Base-by-base conservation (phyloP, 176 grass and related monocot species). In the Rhynchospora tenuis region DNA sequence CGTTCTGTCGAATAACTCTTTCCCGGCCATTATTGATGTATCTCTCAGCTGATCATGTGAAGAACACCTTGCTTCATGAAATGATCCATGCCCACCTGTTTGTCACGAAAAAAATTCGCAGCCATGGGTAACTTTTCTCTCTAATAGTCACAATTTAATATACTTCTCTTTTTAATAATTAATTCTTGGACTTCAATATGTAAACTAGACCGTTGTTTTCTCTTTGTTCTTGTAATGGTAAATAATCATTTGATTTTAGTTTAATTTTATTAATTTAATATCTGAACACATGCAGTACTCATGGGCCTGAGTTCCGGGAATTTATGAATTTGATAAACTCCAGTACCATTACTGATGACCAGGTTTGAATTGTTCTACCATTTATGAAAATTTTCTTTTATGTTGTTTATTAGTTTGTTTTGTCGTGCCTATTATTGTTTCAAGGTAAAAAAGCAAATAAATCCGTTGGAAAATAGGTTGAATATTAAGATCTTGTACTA, bases 71-170 rank as follows among this genome's bases (percentile, higher is more conserved):
- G 83, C 82, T 94, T 78, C 94, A 94, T 94, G 80, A 91, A 65
- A 97, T 97, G 94, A 97, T 97, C 82, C 92, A 97, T 68, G 94
- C 94, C 68, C 88, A 91, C 85, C 50, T 97, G 63, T 92, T 82
- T 56, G 17, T 94, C 46, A 87, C 85, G 24, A 57, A 64, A 50
- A 77, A 73, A 0, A 61, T 19, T 28, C 84, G 12, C 19, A 10
- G 31, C 10, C 23, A 50, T 78, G 1, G 60, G 94, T 92, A 90
- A 93, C 42, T 58, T 58, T 45, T 79, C 12, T 0, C 45, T 64
- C 23, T 43, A 24, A 44, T 28, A 22, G 12, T 43, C 23, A 50
- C 33, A 19, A 81, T 73, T 81, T 64, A 67, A 22, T 67, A 67
- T 67, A 26, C 22, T 62, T 62, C 16, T 15, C 58, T 62, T 20